Percentiles rank a stretch among this genome's conserved stretches.
These are phyloP conservation scores for Geotrichum reessii DNA, from an alignment of 1,139 yeast species.

Conservation along the genomic window DNA sequence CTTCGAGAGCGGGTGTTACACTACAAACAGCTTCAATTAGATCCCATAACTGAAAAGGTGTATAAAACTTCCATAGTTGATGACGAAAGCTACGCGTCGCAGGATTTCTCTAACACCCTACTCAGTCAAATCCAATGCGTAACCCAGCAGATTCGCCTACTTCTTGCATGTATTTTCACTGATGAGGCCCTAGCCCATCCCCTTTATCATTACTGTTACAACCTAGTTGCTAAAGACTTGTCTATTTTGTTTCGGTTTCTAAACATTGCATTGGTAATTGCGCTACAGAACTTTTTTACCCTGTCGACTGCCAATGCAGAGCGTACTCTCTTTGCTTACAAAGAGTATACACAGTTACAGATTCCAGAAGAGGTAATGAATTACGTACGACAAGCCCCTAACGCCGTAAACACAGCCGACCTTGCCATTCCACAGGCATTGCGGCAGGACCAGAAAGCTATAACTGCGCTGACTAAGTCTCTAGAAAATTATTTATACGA, in stretches of 20 bases:
- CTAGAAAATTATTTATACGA: conserved; percentile 26
- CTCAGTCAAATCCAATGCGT: conserved; percentile 26
- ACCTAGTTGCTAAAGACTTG: conserved; percentile 25
- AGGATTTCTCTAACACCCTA: conserved; percentile 9
- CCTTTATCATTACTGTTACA: conserved; percentile 23
- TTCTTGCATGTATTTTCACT: conserved; percentile 27
- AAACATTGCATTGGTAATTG: conserved; percentile 24
- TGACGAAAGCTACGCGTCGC: conserved; percentile 13
- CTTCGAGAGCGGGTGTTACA: conserved; percentile 25
- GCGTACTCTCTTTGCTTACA: conserved; percentile 26
- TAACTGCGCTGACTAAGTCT: conserved; percentile 24
- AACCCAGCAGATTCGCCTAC: conserved; percentile 24
- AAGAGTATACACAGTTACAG: conserved; percentile 29
- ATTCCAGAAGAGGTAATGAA: conserved; percentile 24
- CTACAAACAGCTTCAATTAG: conserved; percentile 21
- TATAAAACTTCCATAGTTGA: conserved; percentile 23
- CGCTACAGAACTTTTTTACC: conserved; percentile 26
- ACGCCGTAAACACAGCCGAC: conserved; percentile 20
- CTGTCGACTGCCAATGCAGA: conserved; percentile 27
- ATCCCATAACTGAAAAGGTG: conserved; percentile 26
- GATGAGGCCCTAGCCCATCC: conserved; percentile 21
- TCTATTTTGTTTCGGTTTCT: conserved; percentile 26
- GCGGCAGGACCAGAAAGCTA: conserved; percentile 20
- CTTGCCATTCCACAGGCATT: conserved; percentile 25
- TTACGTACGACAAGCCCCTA: conserved; percentile 23